Evolutionary conservation across 768 basidiomycete species (phyloP), one percentile per base, ranked within the genome.

Genomic region (Mycena alexandri): DNA sequence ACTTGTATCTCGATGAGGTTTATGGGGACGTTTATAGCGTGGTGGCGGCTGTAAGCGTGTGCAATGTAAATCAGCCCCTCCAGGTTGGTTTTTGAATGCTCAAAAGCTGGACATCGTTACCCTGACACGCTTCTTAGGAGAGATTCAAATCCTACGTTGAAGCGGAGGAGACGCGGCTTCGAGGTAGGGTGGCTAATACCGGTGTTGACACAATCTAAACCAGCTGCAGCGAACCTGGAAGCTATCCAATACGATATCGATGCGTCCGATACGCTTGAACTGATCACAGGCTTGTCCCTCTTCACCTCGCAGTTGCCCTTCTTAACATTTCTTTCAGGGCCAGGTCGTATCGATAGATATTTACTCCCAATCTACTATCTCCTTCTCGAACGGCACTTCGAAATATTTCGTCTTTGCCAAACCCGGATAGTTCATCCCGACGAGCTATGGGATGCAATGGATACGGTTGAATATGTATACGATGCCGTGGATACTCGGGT

Each of bases 241-340:
- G 61, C 69, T 3, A 52, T 67, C n/a, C 17, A 55, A 9, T 70
- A 63, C 34, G 65, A 70, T 25, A 66, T 70, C 21, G 69, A 70
- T 24, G 56, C 47, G 5, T 9, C 48, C 2, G 65, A 52, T 16
- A 70, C 69, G 4, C 38, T 70, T 9, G 36, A 43, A 22, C 51
- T 70, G 8, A 47, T 70, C 11, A 70, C 58, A 46, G 69, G 68
- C 50, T 16, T 8, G 63, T 34, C 22, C 14, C 14, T 17, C 3
- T 64, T 53, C n/a, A 11, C 1, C 13, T 33, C n/a, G 21, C 33
- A n/a, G 14, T 29, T 7, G 22, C 25, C 13, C 22, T 51, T 21
- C 42, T 38, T 25, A 44, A 9, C 10, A 9, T 12, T 47, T 47
- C 11, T 47, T 21, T 25, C 54, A 68, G 67, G 67, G 14, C 48